These are phyloP conservation scores for Sphagnum fallax DNA, from an alignment of 228 moss, liverwort and hornwort species.

Conservation along the genomic window DNA sequence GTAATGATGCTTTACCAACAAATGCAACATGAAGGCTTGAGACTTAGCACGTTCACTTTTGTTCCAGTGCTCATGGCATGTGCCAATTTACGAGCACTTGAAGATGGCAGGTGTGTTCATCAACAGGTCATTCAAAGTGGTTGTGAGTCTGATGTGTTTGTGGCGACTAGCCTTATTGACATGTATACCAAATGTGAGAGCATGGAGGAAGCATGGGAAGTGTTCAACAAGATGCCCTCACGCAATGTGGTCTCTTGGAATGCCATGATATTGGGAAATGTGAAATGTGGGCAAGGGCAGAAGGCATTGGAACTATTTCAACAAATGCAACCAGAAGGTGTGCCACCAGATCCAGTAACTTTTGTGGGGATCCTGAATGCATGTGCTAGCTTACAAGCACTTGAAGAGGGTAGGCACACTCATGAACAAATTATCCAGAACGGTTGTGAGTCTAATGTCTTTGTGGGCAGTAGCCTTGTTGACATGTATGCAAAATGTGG, in stretches of 20 bases:
- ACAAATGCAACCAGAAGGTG: constrained; percentile 1
- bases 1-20: too few species aligned
- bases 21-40: background rate
- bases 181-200: constrained; percentile 7
- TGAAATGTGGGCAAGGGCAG: background rate
- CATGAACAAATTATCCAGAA: constrained; percentile 4
- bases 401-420: background rate
- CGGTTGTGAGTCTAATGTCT: background rate
- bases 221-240: background rate
- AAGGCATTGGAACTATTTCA: background rate
- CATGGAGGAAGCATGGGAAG: constrained; percentile 1
- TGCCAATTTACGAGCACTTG: background rate
- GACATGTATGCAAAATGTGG: constrained; percentile 8
- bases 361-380: constrained; percentile 1
- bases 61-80: constrained; percentile 1
- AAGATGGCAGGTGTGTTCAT: constrained; percentile 5
- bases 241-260: constrained; percentile 1
- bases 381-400: background rate
- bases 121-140: background rate
- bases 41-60: background rate
- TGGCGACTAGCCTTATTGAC: constrained; percentile 3
- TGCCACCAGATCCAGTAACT: background rate
- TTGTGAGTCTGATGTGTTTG: background rate
- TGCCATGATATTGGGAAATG: constrained; percentile 3
- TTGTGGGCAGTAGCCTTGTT: background rate